These are phyloP conservation scores for Phellopilus nigrolimitatus DNA, from an alignment of 1,284 basidiomycete species.

Conservation along the genomic window DNA sequence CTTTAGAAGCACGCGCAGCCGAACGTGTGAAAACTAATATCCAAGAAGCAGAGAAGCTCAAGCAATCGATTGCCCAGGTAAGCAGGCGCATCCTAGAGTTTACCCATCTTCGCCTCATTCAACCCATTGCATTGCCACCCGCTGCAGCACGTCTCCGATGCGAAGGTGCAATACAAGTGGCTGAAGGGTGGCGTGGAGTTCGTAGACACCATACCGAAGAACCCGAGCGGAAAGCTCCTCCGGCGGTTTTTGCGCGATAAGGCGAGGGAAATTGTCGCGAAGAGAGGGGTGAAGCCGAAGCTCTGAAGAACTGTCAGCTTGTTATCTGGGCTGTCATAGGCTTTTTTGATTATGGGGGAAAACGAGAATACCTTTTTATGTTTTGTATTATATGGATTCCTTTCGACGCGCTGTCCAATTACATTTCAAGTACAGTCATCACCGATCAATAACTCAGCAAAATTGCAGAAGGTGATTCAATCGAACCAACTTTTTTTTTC, in stretches of 20 bases:
- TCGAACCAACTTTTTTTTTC: no score
- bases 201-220: slow-evolving; percentile 65
- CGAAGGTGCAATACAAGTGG: slow-evolving; percentile 68
- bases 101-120: neutral
- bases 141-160: slow-evolving; percentile 59
- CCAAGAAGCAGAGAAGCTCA: slow-evolving; percentile 36
- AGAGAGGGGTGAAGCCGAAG: slow-evolving; percentile 12
- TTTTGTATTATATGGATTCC: no score
- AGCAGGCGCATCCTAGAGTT: slow-evolving; percentile 19
- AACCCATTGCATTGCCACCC: neutral
- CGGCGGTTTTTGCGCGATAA: slow-evolving; percentile 51
- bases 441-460: no score
- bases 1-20: slow-evolving; percentile 42
- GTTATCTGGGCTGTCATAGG: no score
- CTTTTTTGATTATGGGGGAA: no score
- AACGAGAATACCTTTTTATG: no score
- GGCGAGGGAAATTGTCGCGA: slow-evolving; percentile 28
- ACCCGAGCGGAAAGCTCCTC: slow-evolving; percentile 65
- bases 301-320: no score
- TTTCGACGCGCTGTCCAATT: no score
- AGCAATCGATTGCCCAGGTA: slow-evolving; percentile 45
- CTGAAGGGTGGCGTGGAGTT: slow-evolving; percentile 66
- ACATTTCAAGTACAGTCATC: no score
- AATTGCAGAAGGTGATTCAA: no score
- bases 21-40: slow-evolving; percentile 35